Evolutionary conservation across 2,329 filamentous ascomycete genomes (phyloP).

Genomic region (Aspergillus neotritici): DNA sequence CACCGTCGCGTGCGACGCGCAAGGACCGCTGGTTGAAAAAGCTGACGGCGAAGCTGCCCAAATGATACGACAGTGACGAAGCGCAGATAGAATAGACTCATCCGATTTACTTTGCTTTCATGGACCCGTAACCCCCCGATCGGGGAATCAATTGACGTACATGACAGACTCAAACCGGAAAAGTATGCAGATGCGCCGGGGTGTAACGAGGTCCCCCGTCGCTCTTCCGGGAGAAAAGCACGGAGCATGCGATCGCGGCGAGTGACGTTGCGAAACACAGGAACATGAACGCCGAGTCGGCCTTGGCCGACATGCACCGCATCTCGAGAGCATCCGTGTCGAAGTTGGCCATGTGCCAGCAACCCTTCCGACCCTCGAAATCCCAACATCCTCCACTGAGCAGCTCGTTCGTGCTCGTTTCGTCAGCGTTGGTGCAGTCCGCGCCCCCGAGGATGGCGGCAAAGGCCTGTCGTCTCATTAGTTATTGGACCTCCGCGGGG

Average conservation of each 20-base stretch:
- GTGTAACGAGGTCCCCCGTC: too few relatives aligned
- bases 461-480: constrained; percentile 11
- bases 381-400: constrained; percentile 17
- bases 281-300: constrained; percentile 22
- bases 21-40: too few relatives aligned
- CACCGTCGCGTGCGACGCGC: too few relatives aligned
- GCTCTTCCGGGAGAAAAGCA: not conserved
- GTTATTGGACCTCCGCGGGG: not conserved
- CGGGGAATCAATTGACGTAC: too few relatives aligned
- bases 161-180: too few relatives aligned
- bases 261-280: constrained; percentile 14
- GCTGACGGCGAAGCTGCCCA: too few relatives aligned
- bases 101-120: too few relatives aligned
- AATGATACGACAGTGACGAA: too few relatives aligned
- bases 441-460: constrained; percentile 16
- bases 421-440: constrained; percentile 8
- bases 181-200: too few relatives aligned
- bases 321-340: constrained; percentile 10
- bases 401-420: constrained; percentile 11
- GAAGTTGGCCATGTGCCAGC: not conserved
- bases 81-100: too few relatives aligned
- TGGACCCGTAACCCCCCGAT: too few relatives aligned
- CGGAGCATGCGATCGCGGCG: constrained; percentile 3
- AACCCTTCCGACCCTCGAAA: not conserved
- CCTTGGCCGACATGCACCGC: constrained; percentile 17